Evolutionary conservation across 257 asterid genomes (phyloP), one percentile per base, ranked within the genome.

Genomic region (Nicotiana tabacum): DNA sequence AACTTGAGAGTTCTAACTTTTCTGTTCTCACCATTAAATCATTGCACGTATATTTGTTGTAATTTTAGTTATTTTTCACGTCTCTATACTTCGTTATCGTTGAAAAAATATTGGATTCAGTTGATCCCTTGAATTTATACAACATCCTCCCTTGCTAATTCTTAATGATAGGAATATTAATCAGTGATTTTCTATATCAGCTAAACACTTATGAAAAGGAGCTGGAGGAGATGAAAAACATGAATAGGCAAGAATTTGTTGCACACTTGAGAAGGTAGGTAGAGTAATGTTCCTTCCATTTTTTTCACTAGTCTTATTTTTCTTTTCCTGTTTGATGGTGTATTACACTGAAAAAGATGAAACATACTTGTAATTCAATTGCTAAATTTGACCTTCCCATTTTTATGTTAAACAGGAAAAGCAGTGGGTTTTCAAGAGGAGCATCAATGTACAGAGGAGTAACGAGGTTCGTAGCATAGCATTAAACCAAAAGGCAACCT

Each of bases 371-470:
- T 24, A 76, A 15, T 15, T 2, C 80, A 27, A 74, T 48, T 51
- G 80, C 43, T 51, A 48, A 74, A 13, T 24, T 29, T 39, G 62
- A 53, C 65, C 35, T 60, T 68, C 46, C 24, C 21, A 61, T 69
- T 80, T 62, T 74, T 2, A 4, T 69, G 24, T 46, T 81, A 55
- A 60, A 68, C 91, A 93, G 98, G 91, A 94, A 89, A 83, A 94
- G 98, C 80, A 94, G 98, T 87, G 98, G 98, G 62, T 94, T 94
- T 83, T 94, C 98, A 51, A 90, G 98, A 85, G 98, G 98, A 6
- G 97, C 98, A 35, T 94, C 98, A 5, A 86, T 93, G 88, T 94
- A 92, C 88, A 87, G 97, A 85, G 98, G 98, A 78, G 98, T 94
- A 27, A 94, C 98, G 82, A 94, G 98, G 98, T 89, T 58, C 79